phyloP scores from a whole-genome alignment of 768 basidiomycete species.

The Hydnum rufescens region DNA sequence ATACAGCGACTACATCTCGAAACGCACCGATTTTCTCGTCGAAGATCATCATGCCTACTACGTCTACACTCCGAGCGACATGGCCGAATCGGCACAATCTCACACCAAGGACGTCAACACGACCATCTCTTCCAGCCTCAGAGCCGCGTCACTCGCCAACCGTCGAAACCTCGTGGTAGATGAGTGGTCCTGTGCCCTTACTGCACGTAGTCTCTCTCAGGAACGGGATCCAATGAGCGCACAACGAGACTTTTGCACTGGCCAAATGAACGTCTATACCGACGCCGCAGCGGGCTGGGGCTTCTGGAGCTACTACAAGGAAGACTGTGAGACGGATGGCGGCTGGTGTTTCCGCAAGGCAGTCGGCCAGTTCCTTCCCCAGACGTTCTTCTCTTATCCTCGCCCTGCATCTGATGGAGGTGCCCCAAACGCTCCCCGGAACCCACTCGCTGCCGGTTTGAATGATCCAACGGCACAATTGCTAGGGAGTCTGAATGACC shows the following conservation, averaged over 20 bases:
- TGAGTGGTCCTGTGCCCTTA: slow-evolving; percentile 34
- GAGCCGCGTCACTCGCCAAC: slow-evolving; percentile 16
- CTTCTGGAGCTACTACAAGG: slow-evolving; percentile 58
- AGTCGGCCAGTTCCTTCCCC: slow-evolving; percentile 35
- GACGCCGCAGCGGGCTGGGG: slow-evolving; percentile 40
- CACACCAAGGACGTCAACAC: slow-evolving; percentile 24
- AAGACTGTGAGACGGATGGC: slow-evolving; percentile 34
- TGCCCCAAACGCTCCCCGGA: not conserved
- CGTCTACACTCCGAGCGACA: slow-evolving; percentile 39
- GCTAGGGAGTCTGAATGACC: too few species aligned
- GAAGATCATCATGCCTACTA: slow-evolving; percentile 59
- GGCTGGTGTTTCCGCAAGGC: slow-evolving; percentile 54
- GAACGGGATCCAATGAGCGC: slow-evolving; percentile 28
- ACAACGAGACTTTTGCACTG: slow-evolving; percentile 32
- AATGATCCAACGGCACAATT: too few species aligned
- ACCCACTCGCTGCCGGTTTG: not conserved
- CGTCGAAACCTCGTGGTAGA: slow-evolving; percentile 28
- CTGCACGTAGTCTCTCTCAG: slow-evolving; percentile 27
- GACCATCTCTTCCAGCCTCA: slow-evolving; percentile 13
- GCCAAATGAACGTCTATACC: slow-evolving; percentile 38
- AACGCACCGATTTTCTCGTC: slow-evolving; percentile 40
- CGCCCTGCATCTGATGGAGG: not conserved
- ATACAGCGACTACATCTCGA: slow-evolving; percentile 30
- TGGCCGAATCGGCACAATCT: slow-evolving; percentile 23
- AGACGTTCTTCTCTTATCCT: slow-evolving; percentile 34